Evolutionary conservation across 169 alveolate species (phyloP), one percentile per base, ranked within the genome.

Genomic region (Cryptosporidium viatorum): DNA sequence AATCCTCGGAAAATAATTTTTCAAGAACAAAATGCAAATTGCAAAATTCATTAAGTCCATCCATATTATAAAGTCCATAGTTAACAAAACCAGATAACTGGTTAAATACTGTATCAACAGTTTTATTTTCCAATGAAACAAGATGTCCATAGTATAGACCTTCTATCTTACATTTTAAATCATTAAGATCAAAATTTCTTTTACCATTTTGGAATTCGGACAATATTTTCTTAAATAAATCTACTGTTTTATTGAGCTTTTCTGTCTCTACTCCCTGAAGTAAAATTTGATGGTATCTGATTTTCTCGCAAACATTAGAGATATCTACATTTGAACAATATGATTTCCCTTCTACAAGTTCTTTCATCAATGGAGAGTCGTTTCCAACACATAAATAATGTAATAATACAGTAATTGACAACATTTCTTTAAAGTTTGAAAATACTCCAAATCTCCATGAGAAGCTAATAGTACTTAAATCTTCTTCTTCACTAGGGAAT

Each of bases 401-500:
- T 21, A 80, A 39, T 41, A 80, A n/a, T 43, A 59, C 73, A 14
- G 50, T 59, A 10, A 80, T 52, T 39, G 89, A 59, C 18, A 45
- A 7, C 75, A 65, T 80, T 29, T 80, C 89, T 50, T 80, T 65
- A 65, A 80, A 21, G 52, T 59, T 50, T 21, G 73, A 59, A 41
- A 62, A 80, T 21, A 3, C 23, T 23, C 89, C 89, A 80, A 60
- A 62, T 43, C 31, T 37, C 89, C 89, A 80, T 10, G 89, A 59
- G 14, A 80, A 62, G 12, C 73, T 62, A 23, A 80, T 67, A 1
- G 65, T 59, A 45, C 71, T 74, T 18, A 80, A 7, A 18, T 80
- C 89, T 26, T 80, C 89, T 16, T 80, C 89, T 80, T 80, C 89
- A 14, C 67, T 67, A 7, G 89, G 75, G 23, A 62, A 80, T 48